These are phyloP conservation scores for Flaveria brownii DNA, from an alignment of 129 eudicot genomes.

Conservation along the genomic window DNA sequence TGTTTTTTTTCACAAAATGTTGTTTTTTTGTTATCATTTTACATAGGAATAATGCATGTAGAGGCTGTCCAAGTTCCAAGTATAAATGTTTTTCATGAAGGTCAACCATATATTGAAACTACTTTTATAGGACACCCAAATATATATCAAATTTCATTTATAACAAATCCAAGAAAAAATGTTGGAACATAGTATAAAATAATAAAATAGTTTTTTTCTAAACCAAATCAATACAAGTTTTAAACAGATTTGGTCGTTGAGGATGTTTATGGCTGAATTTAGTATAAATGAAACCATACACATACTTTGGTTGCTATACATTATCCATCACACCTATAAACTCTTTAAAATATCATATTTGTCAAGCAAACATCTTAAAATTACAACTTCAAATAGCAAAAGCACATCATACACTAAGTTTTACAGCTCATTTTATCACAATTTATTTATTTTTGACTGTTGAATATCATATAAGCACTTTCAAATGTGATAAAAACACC, in stretches of 20 bases:
- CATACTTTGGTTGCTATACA: not conserved
- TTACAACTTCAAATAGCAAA: not conserved
- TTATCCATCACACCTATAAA: not conserved
- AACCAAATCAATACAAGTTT: not conserved
- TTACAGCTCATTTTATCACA: not conserved
- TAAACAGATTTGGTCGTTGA: not conserved
- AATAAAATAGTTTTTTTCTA: not conserved
- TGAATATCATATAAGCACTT: no score
- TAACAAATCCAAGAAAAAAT: not conserved
- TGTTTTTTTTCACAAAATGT: no score
- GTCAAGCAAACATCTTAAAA: not conserved
- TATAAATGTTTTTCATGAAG: not conserved
- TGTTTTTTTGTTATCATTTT: no score
- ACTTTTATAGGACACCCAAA: not conserved
- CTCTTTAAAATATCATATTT: not conserved
- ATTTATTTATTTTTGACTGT: no score
- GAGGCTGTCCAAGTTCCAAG: not conserved
- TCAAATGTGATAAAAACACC: no score
- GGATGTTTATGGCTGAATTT: not conserved
- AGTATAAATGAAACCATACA: not conserved
- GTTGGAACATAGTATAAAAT: not conserved
- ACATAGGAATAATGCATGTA: not conserved
- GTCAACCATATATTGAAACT: not conserved
- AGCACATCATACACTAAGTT: not conserved
- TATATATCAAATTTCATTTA: not conserved